Base-by-base conservation (phyloP, 306 rosid genomes). In the Mimosa bimucronata region DNA sequence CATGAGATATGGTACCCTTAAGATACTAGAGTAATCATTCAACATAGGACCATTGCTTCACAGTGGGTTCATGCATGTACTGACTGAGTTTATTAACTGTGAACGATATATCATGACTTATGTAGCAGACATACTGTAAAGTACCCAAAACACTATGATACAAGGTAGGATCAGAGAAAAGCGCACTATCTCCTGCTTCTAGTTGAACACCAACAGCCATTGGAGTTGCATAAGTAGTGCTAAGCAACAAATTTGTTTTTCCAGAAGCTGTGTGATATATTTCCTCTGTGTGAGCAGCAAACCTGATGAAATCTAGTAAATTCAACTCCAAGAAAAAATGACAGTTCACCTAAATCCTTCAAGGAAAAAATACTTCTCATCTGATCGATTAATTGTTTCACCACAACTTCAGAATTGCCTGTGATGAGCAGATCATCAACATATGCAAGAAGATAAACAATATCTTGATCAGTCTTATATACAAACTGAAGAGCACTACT, bases 351-450 rank as follows among this genome's bases (percentile, higher is more conserved):
- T 1, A 52, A 9, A n/a, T 5, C 26, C 2, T 52, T 52, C 0
- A 52, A 6, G 2, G 60, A 52, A 9, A 52, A 52, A 19, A 1
- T 5, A 7, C 0, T 7, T 1, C 25, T 0, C 26, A n/a, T 53
- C 8, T n/a, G 1, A 0, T 0, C 7, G 1, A 53, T 53, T 1
- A n/a, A 7, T 1, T 2, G 0, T 0, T 19, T 0, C 0, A 50
- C 5, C 0, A 16, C 21, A 48, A 3, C 1, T 0, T 19, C 11
- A 6, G 7, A 5, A 4, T 21, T 1, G 0, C 60, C 25, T 1
- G 60, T 6, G 1, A 52, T 19, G 0, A 52, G 0, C 10, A 52
- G 1, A n/a, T 53, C 61, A 53, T 53, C 61, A n/a, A 7, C 28
- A 52, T 53, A 53, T 0, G 5, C 12, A 0, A 53, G 3, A 0